Evolutionary conservation across 1,284 basidiomycete species (phyloP).

Genomic region (Leccinum cinnamomeum): DNA sequence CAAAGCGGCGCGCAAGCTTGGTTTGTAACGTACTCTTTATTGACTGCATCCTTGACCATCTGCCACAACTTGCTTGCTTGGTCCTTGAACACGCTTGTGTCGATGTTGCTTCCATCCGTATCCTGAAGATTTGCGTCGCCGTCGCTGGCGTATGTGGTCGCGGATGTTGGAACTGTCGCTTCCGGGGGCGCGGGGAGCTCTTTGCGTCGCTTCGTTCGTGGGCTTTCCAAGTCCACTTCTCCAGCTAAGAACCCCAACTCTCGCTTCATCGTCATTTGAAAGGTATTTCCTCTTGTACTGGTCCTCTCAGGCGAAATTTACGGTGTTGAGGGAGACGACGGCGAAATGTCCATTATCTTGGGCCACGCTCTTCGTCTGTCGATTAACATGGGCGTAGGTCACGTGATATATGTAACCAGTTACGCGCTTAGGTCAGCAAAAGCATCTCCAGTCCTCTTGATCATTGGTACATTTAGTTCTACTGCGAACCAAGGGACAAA

Average conservation of each 20-base stretch:
- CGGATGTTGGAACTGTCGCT: constrained; percentile 10
- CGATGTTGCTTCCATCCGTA: constrained; percentile 25
- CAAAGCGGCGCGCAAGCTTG: constrained; percentile 34
- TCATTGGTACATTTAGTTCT: no score
- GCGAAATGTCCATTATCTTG: constrained; percentile 37
- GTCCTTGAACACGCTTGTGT: constrained; percentile 36
- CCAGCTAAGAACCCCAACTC: constrained; percentile 54
- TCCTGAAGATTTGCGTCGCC: constrained; percentile 28
- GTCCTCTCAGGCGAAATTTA: constrained; percentile 31
- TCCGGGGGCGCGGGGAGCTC: constrained; percentile 44
- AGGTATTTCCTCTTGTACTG: constrained; percentile 12
- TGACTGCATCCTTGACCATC: constrained; percentile 73
- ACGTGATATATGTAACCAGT: constrained; percentile 26
- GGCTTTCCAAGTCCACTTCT: constrained; percentile 53
- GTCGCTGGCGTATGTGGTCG: constrained; percentile 32
- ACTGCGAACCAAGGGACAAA: no score
- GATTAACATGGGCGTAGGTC: constrained; percentile 21
- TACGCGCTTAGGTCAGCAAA: background rate
- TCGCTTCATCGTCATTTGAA: constrained; percentile 60
- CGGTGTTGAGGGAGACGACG: constrained; percentile 30
- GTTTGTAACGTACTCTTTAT: constrained; percentile 74
- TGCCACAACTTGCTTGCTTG: constrained; percentile 61
- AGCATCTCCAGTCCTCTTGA: no score
- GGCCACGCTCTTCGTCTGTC: constrained; percentile 14
- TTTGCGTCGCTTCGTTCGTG: constrained; percentile 69